phyloP scores from a whole-genome alignment of 441 rosid species.

The Breynia disticha region DNA sequence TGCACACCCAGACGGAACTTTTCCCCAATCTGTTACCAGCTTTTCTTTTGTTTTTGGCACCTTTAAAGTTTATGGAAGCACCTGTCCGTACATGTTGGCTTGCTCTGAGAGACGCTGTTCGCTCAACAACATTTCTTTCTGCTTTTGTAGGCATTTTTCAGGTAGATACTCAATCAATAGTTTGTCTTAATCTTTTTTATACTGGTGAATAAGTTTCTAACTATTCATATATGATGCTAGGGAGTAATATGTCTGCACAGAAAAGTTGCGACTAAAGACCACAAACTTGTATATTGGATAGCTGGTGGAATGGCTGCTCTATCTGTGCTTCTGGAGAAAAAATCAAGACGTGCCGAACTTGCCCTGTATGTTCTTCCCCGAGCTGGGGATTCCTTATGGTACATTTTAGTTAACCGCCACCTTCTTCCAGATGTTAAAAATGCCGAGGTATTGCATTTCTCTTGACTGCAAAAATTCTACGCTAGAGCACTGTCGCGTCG shows the following conservation, averaged over 20 bases:
- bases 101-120: conserved; percentile 81
- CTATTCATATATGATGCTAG: conserved; percentile 31
- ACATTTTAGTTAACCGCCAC: conserved; percentile 79
- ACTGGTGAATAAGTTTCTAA: conserved; percentile 9
- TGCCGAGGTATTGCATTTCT: conserved; percentile 61
- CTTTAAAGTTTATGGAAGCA: conserved; percentile 69
- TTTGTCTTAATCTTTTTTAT: conserved; percentile 4
- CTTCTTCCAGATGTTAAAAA: conserved; percentile 78
- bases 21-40: background rate
- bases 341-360: conserved; percentile 87
- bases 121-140: conserved; percentile 88
- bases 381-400: conserved; percentile 96
- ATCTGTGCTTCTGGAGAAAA: conserved; percentile 86
- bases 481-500: background rate
- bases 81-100: conserved; percentile 89
- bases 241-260: conserved; percentile 83
- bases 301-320: conserved; percentile 87
- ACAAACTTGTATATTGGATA: conserved; percentile 88
- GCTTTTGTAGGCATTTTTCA: conserved; percentile 98
- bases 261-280: conserved; percentile 76
- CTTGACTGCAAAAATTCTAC: background rate
- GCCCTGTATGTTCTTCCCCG: conserved; percentile 95
- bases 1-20: background rate
- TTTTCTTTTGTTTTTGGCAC: background rate
- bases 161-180: conserved; percentile 31